These are phyloP conservation scores for Plasmodium coatneyi DNA, from an alignment of 169 alveolate species.

Conservation along the genomic window DNA sequence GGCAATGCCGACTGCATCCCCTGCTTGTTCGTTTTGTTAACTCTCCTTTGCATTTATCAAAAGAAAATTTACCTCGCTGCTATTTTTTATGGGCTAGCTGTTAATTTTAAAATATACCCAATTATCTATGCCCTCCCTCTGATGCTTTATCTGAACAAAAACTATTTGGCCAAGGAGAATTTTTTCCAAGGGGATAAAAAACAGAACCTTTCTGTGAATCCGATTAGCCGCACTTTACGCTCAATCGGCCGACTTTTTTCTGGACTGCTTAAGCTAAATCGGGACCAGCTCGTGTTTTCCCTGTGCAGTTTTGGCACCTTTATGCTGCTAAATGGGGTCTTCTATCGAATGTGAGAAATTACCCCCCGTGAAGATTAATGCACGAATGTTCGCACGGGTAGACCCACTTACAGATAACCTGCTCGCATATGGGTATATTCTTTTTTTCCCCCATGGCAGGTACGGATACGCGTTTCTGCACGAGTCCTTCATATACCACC, in stretches of 20 bases:
- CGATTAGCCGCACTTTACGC: constrained; percentile 14
- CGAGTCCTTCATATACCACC: constrained; percentile 96
- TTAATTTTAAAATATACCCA: constrained; percentile 97
- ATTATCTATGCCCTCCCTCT: constrained; percentile 95
- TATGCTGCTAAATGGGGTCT: constrained; percentile 78
- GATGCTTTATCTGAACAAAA: constrained; percentile 79
- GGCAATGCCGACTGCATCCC: constrained; percentile 94
- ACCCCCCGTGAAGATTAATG: background rate
- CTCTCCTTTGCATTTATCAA: constrained; percentile 78
- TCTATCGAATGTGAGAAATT: constrained; percentile 78
- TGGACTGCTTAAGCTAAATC: constrained; percentile 62
- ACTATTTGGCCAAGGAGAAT: constrained; percentile 39
- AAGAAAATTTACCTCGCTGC: constrained; percentile 84
- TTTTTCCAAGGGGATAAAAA: constrained; percentile 63
- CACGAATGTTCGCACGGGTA: background rate
- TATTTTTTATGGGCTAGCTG: constrained; percentile 91
- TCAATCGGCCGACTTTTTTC: background rate
- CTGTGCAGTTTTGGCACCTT: constrained; percentile 85
- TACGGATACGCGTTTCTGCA: constrained; percentile 94
- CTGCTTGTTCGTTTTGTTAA: constrained; percentile 80
- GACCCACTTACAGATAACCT: background rate
- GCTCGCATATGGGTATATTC: background rate
- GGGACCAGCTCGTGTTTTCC: constrained; percentile 82
- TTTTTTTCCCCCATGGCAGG: constrained; percentile 55
- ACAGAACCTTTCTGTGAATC: constrained; percentile 31